A percentile compares a stretch with the other conserved stretches of the same genome.
Evolutionary conservation across 345 rosid species (phyloP).

Genomic region (Salix exigua): DNA sequence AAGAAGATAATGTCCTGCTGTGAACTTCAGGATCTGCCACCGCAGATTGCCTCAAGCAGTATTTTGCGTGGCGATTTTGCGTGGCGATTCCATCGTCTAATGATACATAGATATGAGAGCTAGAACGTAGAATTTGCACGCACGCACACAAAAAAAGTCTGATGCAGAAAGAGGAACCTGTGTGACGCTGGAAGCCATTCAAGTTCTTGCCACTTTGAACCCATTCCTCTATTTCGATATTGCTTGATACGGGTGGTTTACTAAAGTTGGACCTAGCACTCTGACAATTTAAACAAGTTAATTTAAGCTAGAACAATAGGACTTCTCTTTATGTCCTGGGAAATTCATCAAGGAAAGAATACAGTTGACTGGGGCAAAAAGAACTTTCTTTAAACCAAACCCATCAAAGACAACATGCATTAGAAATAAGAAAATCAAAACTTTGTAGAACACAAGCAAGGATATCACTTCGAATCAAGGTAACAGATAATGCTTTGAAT

Average conservation of each 20-base stretch:
- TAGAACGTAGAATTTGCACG: too few relatives aligned
- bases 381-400: not conserved
- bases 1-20: too few relatives aligned
- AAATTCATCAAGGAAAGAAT: not conserved
- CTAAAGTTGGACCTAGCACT: not conserved
- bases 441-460: not conserved
- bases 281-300: not conserved
- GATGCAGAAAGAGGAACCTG: too few relatives aligned
- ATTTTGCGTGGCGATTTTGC: not conserved
- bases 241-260: not conserved
- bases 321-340: not conserved
- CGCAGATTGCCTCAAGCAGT: not conserved
- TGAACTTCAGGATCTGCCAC: not conserved
- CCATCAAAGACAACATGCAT: not conserved
- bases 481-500: not conserved
- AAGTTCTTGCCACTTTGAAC: not conserved
- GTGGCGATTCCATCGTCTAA: too few relatives aligned
- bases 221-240: not conserved
- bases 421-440: not conserved
- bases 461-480: not conserved
- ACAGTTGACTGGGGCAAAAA: not conserved
- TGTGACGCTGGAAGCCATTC: not conserved
- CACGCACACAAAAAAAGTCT: too few relatives aligned
- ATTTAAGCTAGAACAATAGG: not conserved
- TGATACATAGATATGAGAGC: too few relatives aligned